A percentile compares a stretch with the other conserved stretches of the same genome.
phyloP scores from a whole-genome alignment of 768 basidiomycete species.

The Mrakia blollopis region DNA sequence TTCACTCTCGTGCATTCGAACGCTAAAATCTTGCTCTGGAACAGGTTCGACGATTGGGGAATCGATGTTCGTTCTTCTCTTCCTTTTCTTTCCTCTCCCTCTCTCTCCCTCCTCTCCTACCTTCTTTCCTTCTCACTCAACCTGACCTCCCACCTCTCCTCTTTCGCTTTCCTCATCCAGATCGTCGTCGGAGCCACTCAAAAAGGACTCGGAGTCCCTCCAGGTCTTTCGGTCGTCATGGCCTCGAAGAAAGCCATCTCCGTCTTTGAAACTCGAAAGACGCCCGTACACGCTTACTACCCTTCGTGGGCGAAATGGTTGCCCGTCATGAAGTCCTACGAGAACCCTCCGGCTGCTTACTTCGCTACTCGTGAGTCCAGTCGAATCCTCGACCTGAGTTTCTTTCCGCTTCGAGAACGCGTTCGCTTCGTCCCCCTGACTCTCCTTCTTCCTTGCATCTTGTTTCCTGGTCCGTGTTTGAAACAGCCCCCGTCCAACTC shows the following conservation, averaged over 20 bases:
- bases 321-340: conserved; percentile 75
- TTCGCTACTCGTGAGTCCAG: conserved; percentile 69
- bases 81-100: too few relatives aligned
- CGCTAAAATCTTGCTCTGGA: background rate
- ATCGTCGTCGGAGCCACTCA: conserved; percentile 51
- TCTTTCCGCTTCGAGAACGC: too few relatives aligned
- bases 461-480: conserved; percentile 2
- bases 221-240: conserved; percentile 80
- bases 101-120: too few relatives aligned
- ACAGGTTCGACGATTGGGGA: conserved; percentile 77
- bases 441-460: background rate
- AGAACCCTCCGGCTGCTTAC: conserved; percentile 72
- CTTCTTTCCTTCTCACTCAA: background rate
- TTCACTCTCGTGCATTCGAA: background rate
- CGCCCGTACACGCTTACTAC: conserved; percentile 72
- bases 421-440: too few relatives aligned
- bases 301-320: conserved; percentile 46
- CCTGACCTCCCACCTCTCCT: background rate
- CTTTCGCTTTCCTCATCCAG: background rate
- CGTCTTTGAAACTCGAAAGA: conserved; percentile 58
- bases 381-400: too few relatives aligned
- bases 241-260: conserved; percentile 74
- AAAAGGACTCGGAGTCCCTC: conserved; percentile 89
- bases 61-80: conserved; percentile 58
- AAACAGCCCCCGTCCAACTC: conserved; percentile 73